Percentiles rank a stretch among this genome's conserved stretches.
phyloP scores from a whole-genome alignment of 805 yeast genomes.

The Candida adriatica region DNA sequence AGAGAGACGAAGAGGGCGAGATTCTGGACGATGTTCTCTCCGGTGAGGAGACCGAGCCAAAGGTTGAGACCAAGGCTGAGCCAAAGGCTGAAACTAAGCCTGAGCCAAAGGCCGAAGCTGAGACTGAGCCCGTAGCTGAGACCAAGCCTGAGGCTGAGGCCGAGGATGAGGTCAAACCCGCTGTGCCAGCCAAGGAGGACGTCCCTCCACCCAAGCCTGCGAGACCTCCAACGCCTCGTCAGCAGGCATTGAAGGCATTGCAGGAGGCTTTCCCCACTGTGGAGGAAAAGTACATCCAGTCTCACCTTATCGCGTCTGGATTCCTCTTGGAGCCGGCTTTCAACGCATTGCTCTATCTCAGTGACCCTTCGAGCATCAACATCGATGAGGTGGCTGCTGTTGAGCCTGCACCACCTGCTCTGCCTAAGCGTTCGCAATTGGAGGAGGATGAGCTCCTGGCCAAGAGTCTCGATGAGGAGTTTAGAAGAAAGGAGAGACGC shows the following conservation, averaged over 20 bases:
- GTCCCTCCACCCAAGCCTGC: slow-evolving; percentile 43
- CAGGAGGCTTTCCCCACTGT: slow-evolving; percentile 80
- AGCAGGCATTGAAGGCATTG: slow-evolving; percentile 50
- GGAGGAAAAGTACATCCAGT: slow-evolving; percentile 65
- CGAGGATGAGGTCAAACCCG: slow-evolving; percentile 7
- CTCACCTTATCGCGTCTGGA: slow-evolving; percentile 78
- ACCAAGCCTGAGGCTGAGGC: slow-evolving; percentile 5
- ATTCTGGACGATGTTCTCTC: slow-evolving; percentile 12
- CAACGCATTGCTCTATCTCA: slow-evolving; percentile 72
- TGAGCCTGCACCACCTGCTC: slow-evolving; percentile 9
- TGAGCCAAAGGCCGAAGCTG: slow-evolving; percentile 5
- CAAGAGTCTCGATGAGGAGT: slow-evolving; percentile 66
- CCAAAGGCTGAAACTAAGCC: background rate
- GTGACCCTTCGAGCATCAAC: slow-evolving; percentile 55
- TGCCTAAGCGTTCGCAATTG: slow-evolving; percentile 32
- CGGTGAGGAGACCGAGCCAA: slow-evolving; percentile 11
- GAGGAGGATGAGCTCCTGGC: slow-evolving; percentile 81
- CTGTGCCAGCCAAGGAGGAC: slow-evolving; percentile 8
- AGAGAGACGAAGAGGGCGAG: slow-evolving; percentile 14
- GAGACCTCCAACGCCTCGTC: slow-evolving; percentile 58
- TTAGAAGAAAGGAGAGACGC: slow-evolving; percentile 26
- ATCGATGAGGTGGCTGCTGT: slow-evolving; percentile 35
- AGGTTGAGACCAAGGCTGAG: slow-evolving; percentile 1
- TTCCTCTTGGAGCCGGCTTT: slow-evolving; percentile 83
- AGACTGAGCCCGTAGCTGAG: slow-evolving; percentile 7